Evolutionary conservation across 2,329 filamentous ascomycete genomes (phyloP), one percentile per base, ranked within the genome.

Genomic region (Botrytis fragariae): DNA sequence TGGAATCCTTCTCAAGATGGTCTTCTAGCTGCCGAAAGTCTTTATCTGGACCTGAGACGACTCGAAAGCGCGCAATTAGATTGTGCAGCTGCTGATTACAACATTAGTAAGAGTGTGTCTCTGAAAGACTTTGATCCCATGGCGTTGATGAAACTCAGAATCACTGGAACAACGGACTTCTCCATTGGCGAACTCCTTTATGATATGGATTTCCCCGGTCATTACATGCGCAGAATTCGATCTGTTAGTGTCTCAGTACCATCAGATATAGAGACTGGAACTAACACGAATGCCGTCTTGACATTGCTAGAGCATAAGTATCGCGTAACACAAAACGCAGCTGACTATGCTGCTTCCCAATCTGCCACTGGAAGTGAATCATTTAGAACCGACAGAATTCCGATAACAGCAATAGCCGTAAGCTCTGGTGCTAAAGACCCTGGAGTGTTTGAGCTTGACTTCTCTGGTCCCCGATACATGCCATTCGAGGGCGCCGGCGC

Each of bases 401-500:
- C 80, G 20, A 77, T 81, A 54, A 29, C 59, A 2, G 64, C 80
- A 10, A 79, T 83, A 20, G 81, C 80, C 16, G 70, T 80, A 16
- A 76, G 72, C 69, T 69, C 62, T 25, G 78, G 74, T 4, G 65
- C 76, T 16, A 71, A 77, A n/a, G 83, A 84, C 74, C 37, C 74
- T 3, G 83, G 83, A n/a, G 60, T 79, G 2, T 83, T 84, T 73
- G 79, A 83, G 22, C 74, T 82, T 44, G 71, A 72, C 73, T 81
- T 83, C 75, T 57, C 44, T 6, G 78, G 77, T 54, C 78, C 80
- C 32, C 76, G 80, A 3, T 83, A 81, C 72, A 39, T 78, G 7
- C 83, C 83, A 2, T 84, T 84, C 69, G 83, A 84, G 74, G 77
- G 79, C 29, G 79, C 81, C 4, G 83, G 83, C 6, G 81, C 74